Percentiles rank a stretch among this genome's conserved stretches.
These are phyloP conservation scores for Falciphora oryzae DNA, from an alignment of 2,329 filamentous ascomycete species.

Conservation along the genomic window DNA sequence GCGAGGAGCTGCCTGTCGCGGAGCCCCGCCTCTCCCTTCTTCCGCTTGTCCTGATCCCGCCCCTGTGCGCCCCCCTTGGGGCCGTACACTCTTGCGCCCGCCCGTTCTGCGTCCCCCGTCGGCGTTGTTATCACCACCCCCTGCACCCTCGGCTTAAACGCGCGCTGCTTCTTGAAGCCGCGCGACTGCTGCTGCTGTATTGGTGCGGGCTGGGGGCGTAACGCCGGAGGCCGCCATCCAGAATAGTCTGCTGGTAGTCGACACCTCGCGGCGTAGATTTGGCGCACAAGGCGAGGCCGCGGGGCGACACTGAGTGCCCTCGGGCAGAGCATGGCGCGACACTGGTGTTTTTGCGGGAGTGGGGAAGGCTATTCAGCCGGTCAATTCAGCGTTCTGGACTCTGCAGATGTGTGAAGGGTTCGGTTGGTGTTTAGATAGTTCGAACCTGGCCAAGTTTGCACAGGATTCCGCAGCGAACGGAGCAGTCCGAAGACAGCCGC, in stretches of 20 bases:
- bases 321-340: slow-evolving; percentile 1
- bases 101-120: not conserved
- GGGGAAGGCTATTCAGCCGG: not conserved
- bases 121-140: not conserved
- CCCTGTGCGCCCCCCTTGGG: not conserved
- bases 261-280: not conserved
- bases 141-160: not conserved
- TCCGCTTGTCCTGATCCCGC: not conserved
- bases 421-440: not conserved
- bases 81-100: not conserved
- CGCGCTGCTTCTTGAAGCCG: not conserved
- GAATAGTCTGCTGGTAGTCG: not conserved
- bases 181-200: not conserved
- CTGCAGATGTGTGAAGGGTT: not conserved
- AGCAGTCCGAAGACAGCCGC: too few species aligned
- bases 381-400: not conserved
- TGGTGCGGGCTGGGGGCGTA: not conserved
- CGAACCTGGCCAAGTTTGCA: not conserved
- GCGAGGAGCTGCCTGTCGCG: not conserved
- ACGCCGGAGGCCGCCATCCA: not conserved
- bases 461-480: not conserved
- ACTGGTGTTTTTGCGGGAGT: too few species aligned
- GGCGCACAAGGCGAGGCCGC: not conserved
- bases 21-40: not conserved
- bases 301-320: not conserved